Percentiles rank a stretch among this genome's conserved stretches.
These are phyloP conservation scores for Magnaporthiopsis rhizophila DNA, from an alignment of 2,329 filamentous ascomycete species.

Conservation along the genomic window DNA sequence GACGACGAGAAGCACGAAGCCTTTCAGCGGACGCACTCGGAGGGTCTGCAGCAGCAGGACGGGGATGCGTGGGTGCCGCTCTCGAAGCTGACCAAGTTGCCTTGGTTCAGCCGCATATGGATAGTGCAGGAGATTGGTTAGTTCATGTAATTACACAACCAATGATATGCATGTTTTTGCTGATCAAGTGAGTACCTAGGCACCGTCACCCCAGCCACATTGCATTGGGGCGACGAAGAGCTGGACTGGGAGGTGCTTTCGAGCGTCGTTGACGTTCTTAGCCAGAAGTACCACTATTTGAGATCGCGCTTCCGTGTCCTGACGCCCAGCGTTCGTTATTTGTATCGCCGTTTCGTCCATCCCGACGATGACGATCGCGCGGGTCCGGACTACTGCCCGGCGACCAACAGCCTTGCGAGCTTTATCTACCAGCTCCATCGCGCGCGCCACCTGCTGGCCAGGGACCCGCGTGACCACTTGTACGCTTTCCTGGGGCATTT, in stretches of 20 bases:
- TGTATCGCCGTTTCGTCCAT: neutral
- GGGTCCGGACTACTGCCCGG: neutral
- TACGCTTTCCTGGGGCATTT: neutral
- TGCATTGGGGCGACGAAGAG: neutral
- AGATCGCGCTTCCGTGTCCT: neutral
- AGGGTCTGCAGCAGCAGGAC: neutral
- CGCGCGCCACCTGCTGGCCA: neutral
- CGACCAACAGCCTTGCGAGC: neutral
- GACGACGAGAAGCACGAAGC: neutral
- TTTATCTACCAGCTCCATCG: neutral
- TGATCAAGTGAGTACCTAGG: too few species aligned
- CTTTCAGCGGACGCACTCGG: neutral
- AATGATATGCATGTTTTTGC: too few species aligned
- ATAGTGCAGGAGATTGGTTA: neutral
- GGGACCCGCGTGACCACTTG: neutral
- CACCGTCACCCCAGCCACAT: neutral
- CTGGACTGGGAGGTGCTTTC: neutral
- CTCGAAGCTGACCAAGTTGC: neutral
- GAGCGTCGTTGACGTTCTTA: neutral
- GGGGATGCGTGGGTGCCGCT: neutral
- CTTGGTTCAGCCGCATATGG: slow-evolving; percentile 4
- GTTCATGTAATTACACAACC: too few species aligned
- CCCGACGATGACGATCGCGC: neutral
- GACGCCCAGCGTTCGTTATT: neutral
- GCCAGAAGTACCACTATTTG: neutral